Evolutionary conservation across 2,329 filamentous ascomycete species (phyloP).

Genomic region (Colletotrichum lini): DNA sequence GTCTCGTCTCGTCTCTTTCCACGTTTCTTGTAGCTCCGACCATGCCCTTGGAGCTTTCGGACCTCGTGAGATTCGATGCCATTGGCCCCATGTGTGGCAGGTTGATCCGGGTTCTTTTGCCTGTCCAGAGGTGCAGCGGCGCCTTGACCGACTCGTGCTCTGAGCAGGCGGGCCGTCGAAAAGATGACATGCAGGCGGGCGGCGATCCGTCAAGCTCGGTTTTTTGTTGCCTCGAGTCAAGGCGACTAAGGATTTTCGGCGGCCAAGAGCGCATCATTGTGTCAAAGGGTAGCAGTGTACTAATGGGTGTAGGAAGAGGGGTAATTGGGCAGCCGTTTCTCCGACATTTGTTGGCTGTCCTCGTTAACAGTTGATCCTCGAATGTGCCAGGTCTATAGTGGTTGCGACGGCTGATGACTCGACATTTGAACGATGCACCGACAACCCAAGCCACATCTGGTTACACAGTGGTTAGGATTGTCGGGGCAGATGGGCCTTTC

Average conservation of each 20-base stretch:
- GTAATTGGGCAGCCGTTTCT: too few relatives aligned
- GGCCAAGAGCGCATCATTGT: constrained; percentile 20
- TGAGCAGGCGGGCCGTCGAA: constrained; percentile 18
- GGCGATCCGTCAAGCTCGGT: constrained; percentile 17
- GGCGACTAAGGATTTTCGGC: constrained; percentile 2
- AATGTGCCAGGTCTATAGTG: background rate
- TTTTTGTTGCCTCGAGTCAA: constrained; percentile 26
- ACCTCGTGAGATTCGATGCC: background rate
- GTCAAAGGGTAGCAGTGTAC: constrained; percentile 24
- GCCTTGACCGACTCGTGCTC: constrained; percentile 6
- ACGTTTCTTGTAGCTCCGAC: too few relatives aligned
- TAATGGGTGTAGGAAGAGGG: background rate
- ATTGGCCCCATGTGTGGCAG: constrained; percentile 6
- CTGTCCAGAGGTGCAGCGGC: constrained; percentile 20
- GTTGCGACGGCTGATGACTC: background rate
- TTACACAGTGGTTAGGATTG: background rate
- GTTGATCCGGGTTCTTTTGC: constrained; percentile 27
- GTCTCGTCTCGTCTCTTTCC: background rate
- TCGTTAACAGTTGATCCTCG: background rate
- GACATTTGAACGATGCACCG: background rate
- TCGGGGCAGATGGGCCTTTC: background rate
- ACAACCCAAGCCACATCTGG: constrained; percentile 1
- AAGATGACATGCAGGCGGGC: constrained; percentile 25
- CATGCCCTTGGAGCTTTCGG: background rate
- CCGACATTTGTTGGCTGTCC: background rate